These are phyloP conservation scores for Solanum raphanifolium DNA, from an alignment of 257 asterid genomes.

Conservation along the genomic window DNA sequence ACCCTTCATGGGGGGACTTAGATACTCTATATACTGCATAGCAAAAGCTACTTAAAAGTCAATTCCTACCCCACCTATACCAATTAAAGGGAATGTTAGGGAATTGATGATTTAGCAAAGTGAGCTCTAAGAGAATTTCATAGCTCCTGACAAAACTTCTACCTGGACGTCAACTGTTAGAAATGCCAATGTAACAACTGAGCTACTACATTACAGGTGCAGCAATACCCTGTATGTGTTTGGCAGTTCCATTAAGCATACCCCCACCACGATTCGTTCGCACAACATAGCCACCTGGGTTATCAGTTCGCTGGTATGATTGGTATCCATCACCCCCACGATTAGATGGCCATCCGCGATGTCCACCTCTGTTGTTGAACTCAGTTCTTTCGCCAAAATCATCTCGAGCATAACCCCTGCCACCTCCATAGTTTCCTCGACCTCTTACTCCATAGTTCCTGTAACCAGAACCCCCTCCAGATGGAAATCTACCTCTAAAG, in stretches of 20 bases:
- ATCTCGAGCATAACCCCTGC: conserved; percentile 49
- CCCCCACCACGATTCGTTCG: conserved; percentile 35
- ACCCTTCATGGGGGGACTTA: neutral
- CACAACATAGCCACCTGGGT: conserved; percentile 14
- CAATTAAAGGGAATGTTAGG: neutral
- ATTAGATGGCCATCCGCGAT: conserved; percentile 40
- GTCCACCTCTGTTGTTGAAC: conserved; percentile 47
- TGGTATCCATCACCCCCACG: conserved; percentile 47
- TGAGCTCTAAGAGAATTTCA: neutral
- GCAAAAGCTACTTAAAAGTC: conserved; percentile 14
- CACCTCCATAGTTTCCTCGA: conserved; percentile 64
- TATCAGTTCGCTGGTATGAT: conserved; percentile 28
- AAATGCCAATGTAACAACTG: neutral
- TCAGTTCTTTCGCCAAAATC: conserved; percentile 54
- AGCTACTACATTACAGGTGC: neutral
- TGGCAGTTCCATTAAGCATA: conserved; percentile 1
- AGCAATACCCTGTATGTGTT: neutral
- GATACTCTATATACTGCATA: neutral
- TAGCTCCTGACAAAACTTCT: neutral
- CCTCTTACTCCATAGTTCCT: conserved; percentile 81
- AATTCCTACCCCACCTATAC: conserved; percentile 15
- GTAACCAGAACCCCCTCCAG: conserved; percentile 65
- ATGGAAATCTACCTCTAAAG: conserved; percentile 48
- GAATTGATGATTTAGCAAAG: neutral
- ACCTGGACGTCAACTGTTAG: neutral